These are phyloP conservation scores for Trichoderma endophyticum DNA, from an alignment of 2,329 filamentous ascomycete genomes.

Conservation along the genomic window DNA sequence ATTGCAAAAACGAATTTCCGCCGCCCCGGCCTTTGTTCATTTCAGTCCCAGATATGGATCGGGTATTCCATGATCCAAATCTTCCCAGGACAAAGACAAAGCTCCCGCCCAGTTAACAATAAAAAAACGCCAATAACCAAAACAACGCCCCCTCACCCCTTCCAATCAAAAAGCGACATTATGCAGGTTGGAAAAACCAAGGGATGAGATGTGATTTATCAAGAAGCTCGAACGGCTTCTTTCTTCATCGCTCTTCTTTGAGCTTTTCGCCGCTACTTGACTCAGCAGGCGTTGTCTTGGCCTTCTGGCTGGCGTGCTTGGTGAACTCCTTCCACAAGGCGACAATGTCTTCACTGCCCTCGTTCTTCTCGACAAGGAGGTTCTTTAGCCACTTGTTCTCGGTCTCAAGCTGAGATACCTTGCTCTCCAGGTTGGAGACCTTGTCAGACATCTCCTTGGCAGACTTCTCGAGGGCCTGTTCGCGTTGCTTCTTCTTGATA, in stretches of 20 bases:
- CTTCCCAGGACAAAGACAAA: conserved; percentile 8
- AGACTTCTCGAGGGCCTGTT: conserved; percentile 77
- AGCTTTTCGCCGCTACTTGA: conserved; percentile 19
- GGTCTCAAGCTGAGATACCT: conserved; percentile 73
- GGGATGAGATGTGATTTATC: neutral
- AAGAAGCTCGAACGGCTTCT: neutral
- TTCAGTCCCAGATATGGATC: conserved; percentile 6
- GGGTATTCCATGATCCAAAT: neutral
- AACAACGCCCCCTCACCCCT: conserved; percentile 10
- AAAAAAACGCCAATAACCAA: conserved; percentile 10
- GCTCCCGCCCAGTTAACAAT: neutral
- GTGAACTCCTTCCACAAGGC: conserved; percentile 52
- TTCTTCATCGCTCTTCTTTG: conserved; percentile 12
- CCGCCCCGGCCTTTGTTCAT: conserved; percentile 10
- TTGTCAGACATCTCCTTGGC: conserved; percentile 83
- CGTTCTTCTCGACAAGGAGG: conserved; percentile 78
- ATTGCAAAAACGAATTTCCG: neutral
- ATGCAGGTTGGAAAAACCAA: neutral
- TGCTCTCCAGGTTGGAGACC: conserved; percentile 67
- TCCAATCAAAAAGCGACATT: neutral
- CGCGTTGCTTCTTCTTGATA: conserved; percentile 93
- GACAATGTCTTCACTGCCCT: conserved; percentile 53
- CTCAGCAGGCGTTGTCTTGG: conserved; percentile 29
- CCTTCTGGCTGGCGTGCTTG: conserved; percentile 35
- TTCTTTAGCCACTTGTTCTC: conserved; percentile 82